A percentile compares a stretch with the other conserved stretches of the same genome.
These are phyloP conservation scores for Ormosia semicastrata DNA, from an alignment of 306 rosid species.

Conservation along the genomic window DNA sequence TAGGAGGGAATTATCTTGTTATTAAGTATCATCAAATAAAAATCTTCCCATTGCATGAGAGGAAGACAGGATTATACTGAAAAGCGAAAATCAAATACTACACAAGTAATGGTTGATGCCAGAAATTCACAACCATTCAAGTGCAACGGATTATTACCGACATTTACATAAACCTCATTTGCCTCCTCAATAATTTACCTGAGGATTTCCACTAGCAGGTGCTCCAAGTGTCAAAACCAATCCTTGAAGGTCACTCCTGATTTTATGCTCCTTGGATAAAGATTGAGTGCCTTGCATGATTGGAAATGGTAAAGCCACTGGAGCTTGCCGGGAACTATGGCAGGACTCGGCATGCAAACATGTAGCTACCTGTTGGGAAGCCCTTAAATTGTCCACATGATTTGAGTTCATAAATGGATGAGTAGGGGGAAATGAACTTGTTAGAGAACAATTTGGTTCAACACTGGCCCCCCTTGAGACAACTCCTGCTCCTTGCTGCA, in stretches of 20 bases:
- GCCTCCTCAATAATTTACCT: neutral
- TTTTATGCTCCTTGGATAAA: conserved; percentile 47
- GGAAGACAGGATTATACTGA: neutral
- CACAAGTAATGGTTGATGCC: neutral
- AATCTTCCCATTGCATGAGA: neutral
- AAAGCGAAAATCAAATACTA: conserved; percentile 8
- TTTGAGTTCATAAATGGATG: conserved; percentile 44
- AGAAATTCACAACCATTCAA: conserved; percentile 7
- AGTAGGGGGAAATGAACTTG: conserved; percentile 21
- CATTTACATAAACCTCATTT: conserved; percentile 42
- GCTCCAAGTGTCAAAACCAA: conserved; percentile 86
- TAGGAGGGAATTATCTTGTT: neutral
- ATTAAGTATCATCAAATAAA: neutral
- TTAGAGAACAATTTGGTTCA: conserved; percentile 33
- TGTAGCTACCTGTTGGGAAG: conserved; percentile 33
- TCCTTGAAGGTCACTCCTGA: conserved; percentile 78
- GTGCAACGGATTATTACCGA: conserved; percentile 23
- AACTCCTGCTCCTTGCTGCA: conserved; percentile 55
- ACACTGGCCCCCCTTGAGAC: conserved; percentile 28
- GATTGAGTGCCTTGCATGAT: conserved; percentile 37
- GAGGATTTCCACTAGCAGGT: conserved; percentile 56
- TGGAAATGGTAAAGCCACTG: conserved; percentile 36
- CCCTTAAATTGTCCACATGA: conserved; percentile 27
- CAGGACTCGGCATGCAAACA: conserved; percentile 23
- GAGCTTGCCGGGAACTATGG: conserved; percentile 42